Evolutionary conservation across 352 stramenopile genomes (phyloP), one percentile per base, ranked within the genome.

Genomic region (Phytophthora nicotianae): DNA sequence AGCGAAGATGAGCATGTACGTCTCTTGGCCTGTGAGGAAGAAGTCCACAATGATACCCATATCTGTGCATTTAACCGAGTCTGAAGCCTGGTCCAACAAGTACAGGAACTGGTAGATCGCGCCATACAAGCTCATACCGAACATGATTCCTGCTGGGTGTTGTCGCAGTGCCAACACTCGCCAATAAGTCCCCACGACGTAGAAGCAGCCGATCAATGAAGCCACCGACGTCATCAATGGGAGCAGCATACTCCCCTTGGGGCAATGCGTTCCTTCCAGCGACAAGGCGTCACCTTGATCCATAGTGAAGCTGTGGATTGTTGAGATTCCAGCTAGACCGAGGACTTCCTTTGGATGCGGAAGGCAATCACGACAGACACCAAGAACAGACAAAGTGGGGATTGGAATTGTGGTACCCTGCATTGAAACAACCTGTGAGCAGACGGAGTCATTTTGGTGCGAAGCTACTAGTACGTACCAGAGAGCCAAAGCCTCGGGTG

Each of bases 1-100:
- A 7, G 88, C 80, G 60, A 96, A 93, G 45, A 94, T 88, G n/a
- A 95, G 72, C 79, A 96, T 93, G 63, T 93, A 95, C 24, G 85
- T 94, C 48, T 94, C 85, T 55, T 94, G 85, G 8, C 85, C 85
- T 2, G 85, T 94, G 47, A 92, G 81, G 40, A 91, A 90, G 43
- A 94, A 86, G 47, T 94, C 85, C 5, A 91, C 83, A 35, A 91
- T 65, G 33, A 94, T 74, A 1, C 81, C 77, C 46, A 87, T 83
- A 49, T 89, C 62, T 20, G 57, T 77, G 56, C 85, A 94, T 5
- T 81, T 58, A 8, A 88, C 53, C 8, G 76, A 74, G 16, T 17
- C 65, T 5, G 74, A 77, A 14, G 72, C 65, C 23, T 79, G 68
- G 29, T 89, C 71, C 33, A 94, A 55, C 23, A 94, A 49, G 57